Evolutionary conservation across 192 early-diverging fungal genomes (phyloP), one percentile per base, ranked within the genome.

Genomic region (Entomortierella chlamydospora): DNA sequence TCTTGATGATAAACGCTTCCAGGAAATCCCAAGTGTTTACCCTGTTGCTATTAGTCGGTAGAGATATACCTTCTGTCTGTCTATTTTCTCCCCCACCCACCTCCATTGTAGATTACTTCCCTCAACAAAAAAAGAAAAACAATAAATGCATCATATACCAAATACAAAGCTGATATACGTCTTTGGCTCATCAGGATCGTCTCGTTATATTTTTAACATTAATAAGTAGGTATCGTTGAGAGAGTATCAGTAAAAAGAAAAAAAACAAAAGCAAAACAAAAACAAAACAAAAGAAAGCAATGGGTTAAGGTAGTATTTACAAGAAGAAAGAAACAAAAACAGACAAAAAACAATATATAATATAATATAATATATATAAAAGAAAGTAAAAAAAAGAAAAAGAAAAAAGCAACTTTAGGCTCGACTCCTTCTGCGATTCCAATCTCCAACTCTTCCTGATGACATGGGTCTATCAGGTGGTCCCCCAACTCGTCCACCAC

Each of bases 1-100:
- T 51, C 31, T 78, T 22, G 59, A 62, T 12, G 73, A 68, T 31
- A 62, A 70, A 57, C 67, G 72, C 49, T 50, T 79, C 23, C 76
- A 79, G 42, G 76, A 79, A 8, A 79, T 79, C 29, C 76, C 76
- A 0, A 63, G 61, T 34, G 59, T 79, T 29, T 79, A 79, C 56
- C 76, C 76, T 15, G 68, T 79, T 17, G 64, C 68, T 4, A 64
- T 61, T 9, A 70, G 57, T 54, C 68, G 62, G 58, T 65, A 66
- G 57, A 62, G 23, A 49, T 28, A 30, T 53, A 43, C 39, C 30
- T n/a, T 59, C 37, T 22, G 57, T 18, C 41, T 17, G 49, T 50
- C 39, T 31, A 37, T 42, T 58, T 66, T 20, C 49, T 45, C 51
- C 4, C 9, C 13, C 64, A 23, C 23, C 18, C 13, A 7, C 34